Conservation (phyloP, 2,329 filamentous ascomycete species). For the Fusarium armeniacum region DNA sequence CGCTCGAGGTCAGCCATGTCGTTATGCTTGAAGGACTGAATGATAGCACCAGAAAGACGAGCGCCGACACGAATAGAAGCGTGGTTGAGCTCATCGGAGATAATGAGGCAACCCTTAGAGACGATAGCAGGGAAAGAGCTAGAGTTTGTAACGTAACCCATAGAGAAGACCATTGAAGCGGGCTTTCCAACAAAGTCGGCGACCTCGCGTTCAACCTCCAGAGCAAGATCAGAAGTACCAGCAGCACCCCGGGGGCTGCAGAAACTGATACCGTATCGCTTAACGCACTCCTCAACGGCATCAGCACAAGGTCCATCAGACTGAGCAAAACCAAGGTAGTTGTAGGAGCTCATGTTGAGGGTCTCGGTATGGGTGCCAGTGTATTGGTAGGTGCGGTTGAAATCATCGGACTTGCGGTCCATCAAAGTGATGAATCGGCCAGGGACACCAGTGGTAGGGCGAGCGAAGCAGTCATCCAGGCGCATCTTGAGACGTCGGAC, state of each 20-base stretch:
- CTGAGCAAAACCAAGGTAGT: slow-evolving; percentile 98
- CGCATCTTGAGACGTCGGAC: slow-evolving; percentile 91
- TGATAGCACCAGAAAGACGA: slow-evolving; percentile 93
- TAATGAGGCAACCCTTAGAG: slow-evolving; percentile 91
- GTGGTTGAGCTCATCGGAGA: slow-evolving; percentile 98
- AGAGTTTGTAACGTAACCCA: slow-evolving; percentile 98
- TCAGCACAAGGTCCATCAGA: slow-evolving; percentile 97
- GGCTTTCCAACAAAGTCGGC: slow-evolving; percentile 95
- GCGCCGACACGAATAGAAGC: slow-evolving; percentile 96
- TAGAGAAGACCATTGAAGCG: slow-evolving; percentile 95
- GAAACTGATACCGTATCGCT: slow-evolving; percentile 86
- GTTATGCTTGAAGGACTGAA: slow-evolving; percentile 98
- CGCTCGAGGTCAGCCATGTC: slow-evolving; percentile 90
- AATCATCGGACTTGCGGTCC: slow-evolving; percentile 90
- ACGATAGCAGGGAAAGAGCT: slow-evolving; percentile 93
- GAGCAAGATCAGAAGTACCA: slow-evolving; percentile 87
- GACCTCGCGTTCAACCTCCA: slow-evolving; percentile 91
- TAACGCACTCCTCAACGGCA: slow-evolving; percentile 86
- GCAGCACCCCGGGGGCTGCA: slow-evolving; percentile 86
- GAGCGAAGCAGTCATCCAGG: slow-evolving; percentile 96
- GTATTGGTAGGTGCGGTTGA: slow-evolving; percentile 90
- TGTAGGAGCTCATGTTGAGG: slow-evolving; percentile 99
- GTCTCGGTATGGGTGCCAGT: slow-evolving; percentile 94
- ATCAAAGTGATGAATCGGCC: slow-evolving; percentile 94
- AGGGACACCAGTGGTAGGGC: slow-evolving; percentile 92